Conservation (phyloP, 164 flowering plant genomes). For the Houttuynia cordata region DNA sequence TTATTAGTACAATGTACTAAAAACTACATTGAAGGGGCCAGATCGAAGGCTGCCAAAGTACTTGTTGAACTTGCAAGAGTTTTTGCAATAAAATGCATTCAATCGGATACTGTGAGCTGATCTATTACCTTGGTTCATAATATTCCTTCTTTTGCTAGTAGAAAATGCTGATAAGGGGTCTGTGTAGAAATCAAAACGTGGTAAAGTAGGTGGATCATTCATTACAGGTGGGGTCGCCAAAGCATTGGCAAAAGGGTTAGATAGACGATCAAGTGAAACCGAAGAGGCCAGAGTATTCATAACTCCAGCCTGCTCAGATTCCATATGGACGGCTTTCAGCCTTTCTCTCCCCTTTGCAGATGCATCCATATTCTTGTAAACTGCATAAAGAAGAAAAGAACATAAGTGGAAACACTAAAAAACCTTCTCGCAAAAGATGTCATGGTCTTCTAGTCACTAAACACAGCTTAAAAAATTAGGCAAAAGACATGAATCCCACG, state of each 20-base stretch:
- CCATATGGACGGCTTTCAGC: conserved; percentile 59
- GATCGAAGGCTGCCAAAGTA: neutral
- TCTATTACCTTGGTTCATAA: conserved; percentile 1
- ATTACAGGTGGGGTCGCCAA: conserved; percentile 8
- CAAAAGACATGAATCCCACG: too few species aligned
- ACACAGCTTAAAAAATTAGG: too few species aligned
- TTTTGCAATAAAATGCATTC: neutral
- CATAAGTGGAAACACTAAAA: too few species aligned
- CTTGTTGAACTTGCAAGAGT: neutral
- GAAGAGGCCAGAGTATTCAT: conserved; percentile 6
- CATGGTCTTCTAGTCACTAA: too few species aligned
- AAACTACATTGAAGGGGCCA: neutral
- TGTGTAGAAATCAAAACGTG: conserved; percentile 72
- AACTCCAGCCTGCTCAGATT: conserved; percentile 36
- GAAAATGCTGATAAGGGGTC: conserved; percentile 74
- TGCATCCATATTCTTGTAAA: conserved; percentile 3
- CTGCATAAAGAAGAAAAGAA: neutral
- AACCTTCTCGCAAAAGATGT: too few species aligned
- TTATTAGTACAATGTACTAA: neutral
- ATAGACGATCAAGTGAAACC: conserved; percentile 16
- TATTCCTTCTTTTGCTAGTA: conserved; percentile 27
- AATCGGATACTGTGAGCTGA: neutral
- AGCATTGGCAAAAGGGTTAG: conserved; percentile 50
- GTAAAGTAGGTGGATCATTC: conserved; percentile 9
- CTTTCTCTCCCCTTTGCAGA: conserved; percentile 72